phyloP scores from a whole-genome alignment of 2,329 filamentous ascomycete species.

The Xylaria digitata region DNA sequence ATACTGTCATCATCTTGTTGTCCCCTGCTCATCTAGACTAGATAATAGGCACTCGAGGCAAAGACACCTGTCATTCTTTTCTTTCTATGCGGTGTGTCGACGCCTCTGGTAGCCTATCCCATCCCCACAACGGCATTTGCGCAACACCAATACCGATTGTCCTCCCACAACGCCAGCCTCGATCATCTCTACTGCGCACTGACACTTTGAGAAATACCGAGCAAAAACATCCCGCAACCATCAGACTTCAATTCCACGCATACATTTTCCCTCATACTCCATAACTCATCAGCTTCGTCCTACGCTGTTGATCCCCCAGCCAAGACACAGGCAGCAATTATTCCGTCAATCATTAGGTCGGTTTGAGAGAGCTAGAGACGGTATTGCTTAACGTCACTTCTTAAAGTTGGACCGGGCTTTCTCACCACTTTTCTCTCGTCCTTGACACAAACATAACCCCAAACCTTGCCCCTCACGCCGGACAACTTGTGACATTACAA shows the following conservation, averaged over 20 bases:
- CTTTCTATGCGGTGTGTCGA: slow-evolving; percentile 3
- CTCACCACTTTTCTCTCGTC: slow-evolving; percentile 11
- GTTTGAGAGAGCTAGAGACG: background rate
- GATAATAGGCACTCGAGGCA: slow-evolving; percentile 1
- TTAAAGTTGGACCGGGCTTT: slow-evolving; percentile 2
- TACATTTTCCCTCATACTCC: background rate
- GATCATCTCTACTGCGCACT: slow-evolving; percentile 22
- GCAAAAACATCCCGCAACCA: slow-evolving; percentile 6
- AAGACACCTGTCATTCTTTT: slow-evolving; percentile 2
- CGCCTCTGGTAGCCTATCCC: slow-evolving; percentile 1
- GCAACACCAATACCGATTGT: slow-evolving; percentile 32
- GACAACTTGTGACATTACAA: slow-evolving; percentile 19
- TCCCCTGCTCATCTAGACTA: slow-evolving; percentile 15
- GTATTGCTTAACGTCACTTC: slow-evolving; percentile 21
- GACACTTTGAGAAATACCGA: slow-evolving; percentile 7
- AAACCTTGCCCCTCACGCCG: slow-evolving; percentile 27
- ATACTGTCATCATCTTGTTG: slow-evolving; percentile 30
- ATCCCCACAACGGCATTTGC: slow-evolving; percentile 35
- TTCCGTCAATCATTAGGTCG: background rate
- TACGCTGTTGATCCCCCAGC: background rate
- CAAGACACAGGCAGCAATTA: background rate
- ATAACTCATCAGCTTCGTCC: background rate
- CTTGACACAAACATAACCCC: slow-evolving; percentile 23
- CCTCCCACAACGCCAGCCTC: slow-evolving; percentile 34
- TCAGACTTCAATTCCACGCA: background rate